These are phyloP conservation scores for Epithele typhae DNA, from an alignment of 768 basidiomycete species.

Conservation along the genomic window DNA sequence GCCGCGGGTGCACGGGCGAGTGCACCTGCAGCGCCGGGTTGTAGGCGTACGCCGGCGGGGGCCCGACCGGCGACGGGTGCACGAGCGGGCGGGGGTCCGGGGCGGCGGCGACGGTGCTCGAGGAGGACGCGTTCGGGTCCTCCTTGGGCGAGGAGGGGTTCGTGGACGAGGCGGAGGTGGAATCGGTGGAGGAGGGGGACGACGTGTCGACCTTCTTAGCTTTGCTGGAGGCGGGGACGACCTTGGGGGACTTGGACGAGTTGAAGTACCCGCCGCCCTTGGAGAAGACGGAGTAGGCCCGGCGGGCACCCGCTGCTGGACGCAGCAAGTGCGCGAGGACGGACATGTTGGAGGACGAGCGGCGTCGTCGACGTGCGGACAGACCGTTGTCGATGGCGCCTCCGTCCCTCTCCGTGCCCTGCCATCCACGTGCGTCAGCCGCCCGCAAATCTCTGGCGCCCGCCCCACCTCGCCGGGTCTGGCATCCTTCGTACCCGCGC, in stretches of 20 bases:
- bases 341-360: conserved; percentile 19
- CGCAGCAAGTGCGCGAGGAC: conserved; percentile 53
- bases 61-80: conserved; percentile 5
- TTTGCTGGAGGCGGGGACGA: conserved; percentile 27
- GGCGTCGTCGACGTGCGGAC: conserved; percentile 7
- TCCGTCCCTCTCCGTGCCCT: background rate
- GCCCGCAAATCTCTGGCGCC: background rate
- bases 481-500: too few relatives aligned
- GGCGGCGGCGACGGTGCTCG: background rate
- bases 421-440: background rate
- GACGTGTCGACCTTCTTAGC: conserved; percentile 35
- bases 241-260: conserved; percentile 62
- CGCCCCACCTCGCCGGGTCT: too few relatives aligned
- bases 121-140: conserved; percentile 8
- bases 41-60: conserved; percentile 52
- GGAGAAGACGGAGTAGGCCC: conserved; percentile 75
- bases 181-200: conserved; percentile 28
- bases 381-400: conserved; percentile 7
- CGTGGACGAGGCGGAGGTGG: conserved; percentile 2
- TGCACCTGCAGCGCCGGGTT: conserved; percentile 74
- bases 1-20: conserved; percentile 43
- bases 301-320: conserved; percentile 41
- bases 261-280: conserved; percentile 75
- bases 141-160: conserved; percentile 13
- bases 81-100: background rate